Percentiles rank a stretch among this genome's conserved stretches.
phyloP scores from a whole-genome alignment of 2,329 filamentous ascomycete genomes.

The Cercospora brassicicola region DNA sequence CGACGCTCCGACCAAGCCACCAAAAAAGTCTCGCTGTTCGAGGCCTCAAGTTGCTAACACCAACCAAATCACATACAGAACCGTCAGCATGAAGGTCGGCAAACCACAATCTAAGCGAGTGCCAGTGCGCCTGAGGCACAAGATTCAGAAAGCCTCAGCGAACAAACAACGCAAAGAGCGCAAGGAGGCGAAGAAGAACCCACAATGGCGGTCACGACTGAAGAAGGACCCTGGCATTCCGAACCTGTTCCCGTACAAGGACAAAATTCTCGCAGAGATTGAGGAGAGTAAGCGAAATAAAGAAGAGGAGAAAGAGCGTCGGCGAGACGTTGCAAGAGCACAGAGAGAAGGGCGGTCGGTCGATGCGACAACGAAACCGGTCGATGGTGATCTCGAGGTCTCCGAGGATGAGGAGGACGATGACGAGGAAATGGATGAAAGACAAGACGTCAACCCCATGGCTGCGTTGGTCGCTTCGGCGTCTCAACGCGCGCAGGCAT shows the following conservation, averaged over 20 bases:
- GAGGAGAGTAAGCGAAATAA: constrained; percentile 82
- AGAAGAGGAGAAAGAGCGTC: constrained; percentile 71
- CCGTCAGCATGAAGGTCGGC: constrained; percentile 37
- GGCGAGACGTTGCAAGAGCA: constrained; percentile 66
- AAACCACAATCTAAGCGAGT: constrained; percentile 91
- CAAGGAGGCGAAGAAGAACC: constrained; percentile 92
- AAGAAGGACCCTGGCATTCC: constrained; percentile 99
- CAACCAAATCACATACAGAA: not conserved
- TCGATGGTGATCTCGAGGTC: constrained; percentile 48
- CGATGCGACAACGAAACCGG: constrained; percentile 52
- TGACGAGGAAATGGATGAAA: constrained; percentile 60
- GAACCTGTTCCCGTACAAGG: constrained; percentile 96
- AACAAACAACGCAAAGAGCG: constrained; percentile 88
- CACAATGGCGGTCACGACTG: constrained; percentile 89
- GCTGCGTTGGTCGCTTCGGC: constrained; percentile 86
- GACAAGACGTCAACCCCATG: constrained; percentile 79
- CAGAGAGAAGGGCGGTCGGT: constrained; percentile 42
- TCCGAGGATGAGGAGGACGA: constrained; percentile 53
- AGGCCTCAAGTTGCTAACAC: not conserved
- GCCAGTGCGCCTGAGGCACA: constrained; percentile 85
- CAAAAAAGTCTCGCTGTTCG: not conserved
- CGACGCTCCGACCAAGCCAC: not conserved
- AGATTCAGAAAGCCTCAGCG: constrained; percentile 88
- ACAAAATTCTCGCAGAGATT: constrained; percentile 89
- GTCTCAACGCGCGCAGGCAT: constrained; percentile 70